Evolutionary conservation across 1,284 basidiomycete species (phyloP), one percentile per base, ranked within the genome.

Genomic region (Pseudomicrostroma phylloplanum): DNA sequence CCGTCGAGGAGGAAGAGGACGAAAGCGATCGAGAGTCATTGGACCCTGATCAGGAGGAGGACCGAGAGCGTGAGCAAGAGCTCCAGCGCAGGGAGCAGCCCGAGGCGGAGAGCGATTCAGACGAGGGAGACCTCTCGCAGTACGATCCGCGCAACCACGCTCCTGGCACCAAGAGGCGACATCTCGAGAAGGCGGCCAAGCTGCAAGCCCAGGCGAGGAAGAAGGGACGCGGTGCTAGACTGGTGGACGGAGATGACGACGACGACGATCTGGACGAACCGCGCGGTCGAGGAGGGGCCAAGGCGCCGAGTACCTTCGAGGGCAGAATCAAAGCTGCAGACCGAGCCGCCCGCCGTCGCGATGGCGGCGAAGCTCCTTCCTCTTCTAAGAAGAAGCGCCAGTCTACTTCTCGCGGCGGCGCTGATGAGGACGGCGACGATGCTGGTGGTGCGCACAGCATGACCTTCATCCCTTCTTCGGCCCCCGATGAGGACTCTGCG

Each of bases 1-100:
- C 89, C 4, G 91, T 91, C 25, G 90, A 92, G 76, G 86, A 90
- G 48, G 91, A 94, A 73, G 89, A 91, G 61, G 90, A 91, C 25
- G 70, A 92, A 78, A 91, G 89, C 73, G 90, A 91, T 62, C 86
- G 85, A 72, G 73, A 81, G n/a, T 90, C 90, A 3, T 88, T 73
- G 48, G 74, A 76, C 58, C 74, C 73, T 6, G 75, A 77, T 41
- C 63, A 73, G 65, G 72, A 74, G 56, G 65, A 61, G 48, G 65
- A 65, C 3, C 55, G 61, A 2, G 63, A 59, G 0, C 59, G 61
- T 17, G 65, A 62, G 0, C 79, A 71, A 13, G 73, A 75, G 23
- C 30, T 36, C 3, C 30, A 36, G 30, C 30, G 30, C 30, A 36
- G 30, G 30, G 30, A 36, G 40, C 53, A 36, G 30, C 30, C 30